Evolutionary conservation across 2,329 filamentous ascomycete genomes (phyloP).

Genomic region (Lasiodiplodia theobromae): DNA sequence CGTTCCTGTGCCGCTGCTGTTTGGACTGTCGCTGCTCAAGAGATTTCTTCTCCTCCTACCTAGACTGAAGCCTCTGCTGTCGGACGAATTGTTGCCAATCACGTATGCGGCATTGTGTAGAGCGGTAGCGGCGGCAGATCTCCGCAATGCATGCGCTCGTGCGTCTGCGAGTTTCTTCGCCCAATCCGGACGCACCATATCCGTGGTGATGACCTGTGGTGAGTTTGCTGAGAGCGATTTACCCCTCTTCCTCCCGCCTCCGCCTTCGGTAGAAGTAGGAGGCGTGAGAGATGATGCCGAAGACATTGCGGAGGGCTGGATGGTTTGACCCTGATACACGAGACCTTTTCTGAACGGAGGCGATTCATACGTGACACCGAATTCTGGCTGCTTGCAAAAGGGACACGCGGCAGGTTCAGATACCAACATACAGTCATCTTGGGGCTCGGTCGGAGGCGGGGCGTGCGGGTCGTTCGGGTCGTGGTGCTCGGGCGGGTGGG

Average conservation of each 20-base stretch:
- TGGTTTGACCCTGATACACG: slow-evolving; percentile 64
- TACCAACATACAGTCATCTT: slow-evolving; percentile 71
- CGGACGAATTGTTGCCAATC: slow-evolving; percentile 64
- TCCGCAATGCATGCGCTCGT: slow-evolving; percentile 80
- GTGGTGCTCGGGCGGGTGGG: slow-evolving; percentile 83
- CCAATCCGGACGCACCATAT: slow-evolving; percentile 93
- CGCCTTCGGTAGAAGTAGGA: slow-evolving; percentile 33
- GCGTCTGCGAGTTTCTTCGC: slow-evolving; percentile 85
- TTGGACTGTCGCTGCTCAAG: slow-evolving; percentile 56
- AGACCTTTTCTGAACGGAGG: slow-evolving; percentile 89
- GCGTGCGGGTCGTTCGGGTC: slow-evolving; percentile 49
- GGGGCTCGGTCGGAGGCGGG: slow-evolving; percentile 51
- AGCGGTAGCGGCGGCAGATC: slow-evolving; percentile 91
- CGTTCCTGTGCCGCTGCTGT: slow-evolving; percentile 54
- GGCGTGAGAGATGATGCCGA: slow-evolving; percentile 78
- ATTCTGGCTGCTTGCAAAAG: slow-evolving; percentile 93
- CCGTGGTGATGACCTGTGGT: slow-evolving; percentile 88
- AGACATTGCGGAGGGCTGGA: slow-evolving; percentile 76
- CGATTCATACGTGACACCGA: slow-evolving; percentile 92
- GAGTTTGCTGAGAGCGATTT: slow-evolving; percentile 81
- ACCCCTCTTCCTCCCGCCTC: slow-evolving; percentile 61
- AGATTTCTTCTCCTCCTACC: slow-evolving; percentile 58
- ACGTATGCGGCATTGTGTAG: slow-evolving; percentile 94
- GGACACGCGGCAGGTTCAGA: slow-evolving; percentile 93
- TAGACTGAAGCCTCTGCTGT: slow-evolving; percentile 58